Evolutionary conservation across 306 rosid genomes (phyloP), one percentile per base, ranked within the genome.

Genomic region (Leucaena leucocephala): DNA sequence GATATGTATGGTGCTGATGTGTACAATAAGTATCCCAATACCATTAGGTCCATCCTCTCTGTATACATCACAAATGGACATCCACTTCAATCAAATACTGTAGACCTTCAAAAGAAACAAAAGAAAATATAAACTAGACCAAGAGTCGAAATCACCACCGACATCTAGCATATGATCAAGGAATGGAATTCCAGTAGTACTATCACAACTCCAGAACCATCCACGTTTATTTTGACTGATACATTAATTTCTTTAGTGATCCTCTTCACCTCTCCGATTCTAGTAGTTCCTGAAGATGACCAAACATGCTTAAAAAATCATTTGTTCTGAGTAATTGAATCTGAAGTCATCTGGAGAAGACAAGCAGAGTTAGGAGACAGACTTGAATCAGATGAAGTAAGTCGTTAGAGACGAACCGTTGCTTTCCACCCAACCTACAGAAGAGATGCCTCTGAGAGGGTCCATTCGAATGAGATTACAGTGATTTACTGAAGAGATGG

Each of bases 111-210:
- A 68, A 19, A 42, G 58, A 43, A 34, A 62, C 5, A 63, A 69
- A 50, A 71, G 27, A 67, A 21, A 42, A 48, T 19, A 64, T 71
- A 46, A 44, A 68, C 22, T 7, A 34, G 21, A 83, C 15, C 15
- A 1, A 17, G 38, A 78, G 40, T 67, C 63, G 73, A 76, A 74
- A 78, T 33, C 43, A 86, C 27, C 27, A 27, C 94, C 86, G 10
- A 94, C 98, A 87, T 94, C 97, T 77, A 94, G 85, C 98, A 94
- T 92, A 78, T 94, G 98, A 84, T 94, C 97, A 76, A 94, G 97
- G 27, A 27, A 27, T 16, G 97, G 95, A 82, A 94, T 91, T 79
- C 98, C 94, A 69, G 98, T 89, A 76, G 45, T 74, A 35, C 86
- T 85, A 70, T 94, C 97, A 82, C 89, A 79, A 91, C 45, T 62